These are phyloP conservation scores for Solanum medicagineum DNA, from an alignment of 257 asterid species.

Conservation along the genomic window DNA sequence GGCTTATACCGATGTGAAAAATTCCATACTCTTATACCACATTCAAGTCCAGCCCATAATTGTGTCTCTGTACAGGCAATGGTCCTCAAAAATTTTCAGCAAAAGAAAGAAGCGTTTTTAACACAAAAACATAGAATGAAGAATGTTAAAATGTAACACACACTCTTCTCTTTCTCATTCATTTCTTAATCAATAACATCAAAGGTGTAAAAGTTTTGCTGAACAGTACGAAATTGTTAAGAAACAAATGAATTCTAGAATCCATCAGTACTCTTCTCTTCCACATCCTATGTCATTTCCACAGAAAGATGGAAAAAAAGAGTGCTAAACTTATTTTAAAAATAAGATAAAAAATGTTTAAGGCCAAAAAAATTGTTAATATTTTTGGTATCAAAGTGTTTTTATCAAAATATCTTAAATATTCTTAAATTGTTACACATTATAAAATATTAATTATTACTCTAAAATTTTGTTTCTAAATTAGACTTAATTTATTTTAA, in stretches of 20 bases:
- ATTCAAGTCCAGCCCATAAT: conserved; percentile 95
- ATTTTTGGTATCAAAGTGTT: no score
- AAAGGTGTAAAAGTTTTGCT: neutral
- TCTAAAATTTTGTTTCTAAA: no score
- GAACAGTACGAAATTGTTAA: neutral
- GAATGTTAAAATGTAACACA: neutral
- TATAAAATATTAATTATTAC: no score
- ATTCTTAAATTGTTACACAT: no score
- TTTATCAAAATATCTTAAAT: no score
- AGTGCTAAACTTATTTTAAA: no score
- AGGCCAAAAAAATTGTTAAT: no score
- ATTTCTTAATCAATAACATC: neutral
- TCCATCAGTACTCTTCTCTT: neutral
- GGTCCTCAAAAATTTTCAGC: conserved; percentile 56
- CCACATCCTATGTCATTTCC: neutral
- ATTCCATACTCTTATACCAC: conserved; percentile 89
- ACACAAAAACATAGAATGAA: neutral
- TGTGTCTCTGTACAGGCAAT: conserved; percentile 70
- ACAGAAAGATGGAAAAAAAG: neutral
- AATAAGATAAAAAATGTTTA: no score
- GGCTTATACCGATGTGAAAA: conserved; percentile 54
- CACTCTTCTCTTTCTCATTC: neutral
- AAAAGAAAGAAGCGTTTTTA: neutral
- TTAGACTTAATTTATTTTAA: no score
- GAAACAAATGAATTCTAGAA: neutral